Conservation (phyloP, 2,329 filamentous ascomycete species). For the Botrytis medusae region DNA sequence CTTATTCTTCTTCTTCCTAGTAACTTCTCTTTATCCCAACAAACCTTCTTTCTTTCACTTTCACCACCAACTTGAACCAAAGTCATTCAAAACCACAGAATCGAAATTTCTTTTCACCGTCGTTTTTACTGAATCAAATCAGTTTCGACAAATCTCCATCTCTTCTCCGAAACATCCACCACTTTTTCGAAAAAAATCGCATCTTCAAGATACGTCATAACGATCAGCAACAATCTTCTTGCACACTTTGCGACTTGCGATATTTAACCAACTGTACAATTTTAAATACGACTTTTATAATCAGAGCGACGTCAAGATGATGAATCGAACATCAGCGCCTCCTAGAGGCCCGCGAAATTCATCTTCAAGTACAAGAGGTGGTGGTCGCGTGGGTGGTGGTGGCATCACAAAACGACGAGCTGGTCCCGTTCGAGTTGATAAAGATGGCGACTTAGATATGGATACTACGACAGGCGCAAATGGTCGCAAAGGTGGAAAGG, state of each 20-base stretch:
- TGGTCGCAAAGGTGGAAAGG: slow-evolving; percentile 34
- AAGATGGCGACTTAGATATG: slow-evolving; percentile 64
- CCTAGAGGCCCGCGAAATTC: slow-evolving; percentile 36
- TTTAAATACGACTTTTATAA: not conserved
- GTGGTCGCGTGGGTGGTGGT: slow-evolving; percentile 41
- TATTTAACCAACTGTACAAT: not conserved
- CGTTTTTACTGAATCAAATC: not conserved
- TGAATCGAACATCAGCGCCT: slow-evolving; percentile 29
- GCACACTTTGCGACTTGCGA: slow-evolving; percentile 9
- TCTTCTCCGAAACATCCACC: not conserved
- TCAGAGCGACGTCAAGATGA: slow-evolving; percentile 19
- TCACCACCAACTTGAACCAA: not conserved
- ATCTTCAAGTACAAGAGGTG: slow-evolving; percentile 35
- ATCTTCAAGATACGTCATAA: slow-evolving; percentile 12
- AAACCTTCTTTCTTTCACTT: slow-evolving; percentile 14
- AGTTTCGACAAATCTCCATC: not conserved
- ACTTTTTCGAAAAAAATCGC: slow-evolving; percentile 2
- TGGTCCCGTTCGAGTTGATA: slow-evolving; percentile 48
- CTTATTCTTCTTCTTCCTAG: not conserved
- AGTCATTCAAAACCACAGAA: not conserved
- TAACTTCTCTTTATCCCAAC: not conserved
- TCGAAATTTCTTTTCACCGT: not conserved
- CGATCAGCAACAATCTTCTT: not conserved
- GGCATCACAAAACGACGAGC: slow-evolving; percentile 51
- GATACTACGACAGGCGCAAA: slow-evolving; percentile 42